Base-by-base conservation (phyloP, 352 stramenopile species). In the Globisporangium paddicum region DNA sequence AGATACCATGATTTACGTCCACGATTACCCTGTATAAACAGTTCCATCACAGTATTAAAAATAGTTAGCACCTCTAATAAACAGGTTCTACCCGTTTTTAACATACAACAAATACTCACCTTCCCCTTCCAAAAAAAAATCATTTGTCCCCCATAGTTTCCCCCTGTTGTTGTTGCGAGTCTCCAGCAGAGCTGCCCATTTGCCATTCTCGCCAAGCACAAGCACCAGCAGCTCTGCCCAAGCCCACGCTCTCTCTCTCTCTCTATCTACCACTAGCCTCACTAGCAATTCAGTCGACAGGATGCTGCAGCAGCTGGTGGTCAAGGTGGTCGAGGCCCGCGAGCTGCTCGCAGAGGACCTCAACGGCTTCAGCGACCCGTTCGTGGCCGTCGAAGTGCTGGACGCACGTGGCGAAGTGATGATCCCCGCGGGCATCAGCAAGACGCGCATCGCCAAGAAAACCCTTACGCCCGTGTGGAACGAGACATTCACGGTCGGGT, bases 301-400 rank as follows among this genome's bases (percentile, higher is more conserved):
- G 21, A 63, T 64, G 48, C 44, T 68, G 50, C 59, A 61, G 50
- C 69, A 77, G 60, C 69, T 82, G 35, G 51, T 67, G 13, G 75
- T 88, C 60, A 69, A 64, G 44, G 55, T 93, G 45, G 70, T 75
- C 21, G 73, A 75, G 66, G 83, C 83, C 42, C 71, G 76, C 23
- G 76, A 68, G 25, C 73, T 93, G 32, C 70, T 88, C 50, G 75
- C 72, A 9, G 80, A 72, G 42, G 83, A 91, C 68, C 50, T 75
- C 28, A 88, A 86, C 52, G 83, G 83, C 54, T 82, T 77, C 34
- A 91, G 81, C 69, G 81, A 91, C 64, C 81, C 81, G 55, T 91
- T 80, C 64, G 79, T 87, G 56, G 55, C 73, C 52, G 50, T 91
- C 13, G 64, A 69, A 49, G 73, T 85, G 51, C 66, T 86, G 37